phyloP scores from a whole-genome alignment of 345 rosid genomes.

The Eutrema japonicum region DNA sequence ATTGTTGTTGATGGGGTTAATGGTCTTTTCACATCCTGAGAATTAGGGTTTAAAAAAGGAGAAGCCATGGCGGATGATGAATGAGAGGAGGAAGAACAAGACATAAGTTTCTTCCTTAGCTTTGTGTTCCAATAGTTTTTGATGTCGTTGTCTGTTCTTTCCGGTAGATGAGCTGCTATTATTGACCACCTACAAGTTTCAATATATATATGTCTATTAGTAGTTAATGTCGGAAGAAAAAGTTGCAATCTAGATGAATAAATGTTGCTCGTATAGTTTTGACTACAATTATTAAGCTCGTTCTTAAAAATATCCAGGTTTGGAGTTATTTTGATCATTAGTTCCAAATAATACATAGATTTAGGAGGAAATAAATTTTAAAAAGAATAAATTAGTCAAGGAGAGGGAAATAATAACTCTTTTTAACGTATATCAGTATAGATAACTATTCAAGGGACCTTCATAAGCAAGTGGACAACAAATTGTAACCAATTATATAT shows the following conservation, averaged over 20 bases:
- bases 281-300: constrained; percentile 38
- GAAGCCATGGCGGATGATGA: constrained; percentile 34
- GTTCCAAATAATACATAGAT: constrained; percentile 3
- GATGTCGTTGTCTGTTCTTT: constrained; percentile 93
- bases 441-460: constrained; percentile 32
- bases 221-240: constrained; percentile 28
- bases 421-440: constrained; percentile 20
- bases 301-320: constrained; percentile 30
- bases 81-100: constrained; percentile 35
- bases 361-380: neutral
- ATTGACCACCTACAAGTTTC: constrained; percentile 85
- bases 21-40: constrained; percentile 50
- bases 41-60: constrained; percentile 38
- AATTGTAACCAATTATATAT: neutral
- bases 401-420: neutral
- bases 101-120: constrained; percentile 86
- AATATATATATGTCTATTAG: constrained; percentile 1
- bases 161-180: constrained; percentile 94
- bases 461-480: constrained; percentile 25
- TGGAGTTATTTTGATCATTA: neutral
- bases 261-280: constrained; percentile 33
- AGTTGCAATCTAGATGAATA: constrained; percentile 24
- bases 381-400: neutral
- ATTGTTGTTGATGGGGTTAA: constrained; percentile 39
- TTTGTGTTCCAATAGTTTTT: constrained; percentile 97